Evolutionary conservation across 768 basidiomycete species (phyloP).

Genomic region (Cyclocybe aegerita): DNA sequence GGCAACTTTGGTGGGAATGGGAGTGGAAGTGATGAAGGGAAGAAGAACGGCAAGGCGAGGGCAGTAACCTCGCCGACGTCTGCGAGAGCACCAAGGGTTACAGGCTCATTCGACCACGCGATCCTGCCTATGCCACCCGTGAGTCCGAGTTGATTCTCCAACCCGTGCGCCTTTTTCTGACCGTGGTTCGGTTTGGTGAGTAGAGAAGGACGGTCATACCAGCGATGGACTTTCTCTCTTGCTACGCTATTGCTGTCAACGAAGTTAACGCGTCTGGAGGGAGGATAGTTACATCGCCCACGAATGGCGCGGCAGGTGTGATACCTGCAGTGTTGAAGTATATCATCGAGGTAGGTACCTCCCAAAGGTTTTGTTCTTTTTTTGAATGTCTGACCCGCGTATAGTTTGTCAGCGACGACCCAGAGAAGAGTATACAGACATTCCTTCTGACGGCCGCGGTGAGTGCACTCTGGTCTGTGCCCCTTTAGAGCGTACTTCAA

Average conservation of each 20-base stretch:
- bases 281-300: slow-evolving; percentile 92
- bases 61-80: slow-evolving; percentile 12
- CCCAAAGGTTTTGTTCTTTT: neutral
- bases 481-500: neutral
- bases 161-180: neutral
- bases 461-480: slow-evolving; percentile 21
- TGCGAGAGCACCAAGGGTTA: slow-evolving; percentile 44
- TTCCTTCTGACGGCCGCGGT: slow-evolving; percentile 90
- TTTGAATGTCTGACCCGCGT: slow-evolving; percentile 2
- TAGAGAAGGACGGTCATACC: slow-evolving; percentile 87
- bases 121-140: slow-evolving; percentile 83
- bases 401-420: slow-evolving; percentile 88
- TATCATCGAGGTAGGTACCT: slow-evolving; percentile 62
- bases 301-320: slow-evolving; percentile 91
- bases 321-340: slow-evolving; percentile 93
- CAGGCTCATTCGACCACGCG: slow-evolving; percentile 79
- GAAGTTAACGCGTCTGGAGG: slow-evolving; percentile 94
- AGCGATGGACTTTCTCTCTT: slow-evolving; percentile 90
- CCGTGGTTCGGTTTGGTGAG: neutral
- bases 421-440: slow-evolving; percentile 82
- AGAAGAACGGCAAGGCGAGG: slow-evolving; percentile 2
- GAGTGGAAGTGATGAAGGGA: slow-evolving; percentile 4
- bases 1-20: neutral
- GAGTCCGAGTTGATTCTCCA: slow-evolving; percentile 24
- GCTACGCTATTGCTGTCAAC: slow-evolving; percentile 94